These are phyloP conservation scores for Yamadazyma paraphyllophila DNA, from an alignment of 805 yeast species.

Conservation along the genomic window DNA sequence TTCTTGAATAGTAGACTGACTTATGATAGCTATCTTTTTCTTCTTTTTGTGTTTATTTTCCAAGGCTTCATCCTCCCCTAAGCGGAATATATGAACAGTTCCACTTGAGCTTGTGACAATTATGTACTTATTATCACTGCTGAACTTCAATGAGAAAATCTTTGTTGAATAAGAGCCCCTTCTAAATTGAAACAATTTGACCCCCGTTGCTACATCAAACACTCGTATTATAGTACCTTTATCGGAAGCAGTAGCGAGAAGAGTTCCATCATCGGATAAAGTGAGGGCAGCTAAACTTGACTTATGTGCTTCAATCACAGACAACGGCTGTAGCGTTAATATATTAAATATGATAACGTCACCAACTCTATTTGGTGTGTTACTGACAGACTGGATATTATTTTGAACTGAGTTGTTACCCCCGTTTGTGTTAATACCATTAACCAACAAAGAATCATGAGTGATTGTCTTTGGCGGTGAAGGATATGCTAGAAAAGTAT, in stretches of 20 bases:
- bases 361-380: constrained; percentile 52
- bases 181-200: constrained; percentile 67
- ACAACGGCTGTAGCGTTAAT: constrained; percentile 66
- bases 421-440: constrained; percentile 41
- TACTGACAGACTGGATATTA: constrained; percentile 40
- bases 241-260: constrained; percentile 84
- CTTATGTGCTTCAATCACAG: constrained; percentile 84
- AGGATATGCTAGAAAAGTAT: constrained; percentile 66
- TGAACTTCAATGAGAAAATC: constrained; percentile 75
- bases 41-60: constrained; percentile 36
- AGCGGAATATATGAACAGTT: constrained; percentile 87
- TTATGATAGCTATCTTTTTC: constrained; percentile 10
- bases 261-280: constrained; percentile 70
- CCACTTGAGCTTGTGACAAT: constrained; percentile 88
- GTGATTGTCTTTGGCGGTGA: constrained; percentile 63
- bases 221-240: constrained; percentile 90
- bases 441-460: constrained; percentile 41
- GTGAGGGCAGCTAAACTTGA: constrained; percentile 66
- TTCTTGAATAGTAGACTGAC: constrained; percentile 27
- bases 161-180: constrained; percentile 84
- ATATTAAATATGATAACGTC: constrained; percentile 81
- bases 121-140: constrained; percentile 63
- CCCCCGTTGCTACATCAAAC: constrained; percentile 65
- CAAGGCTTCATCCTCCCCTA: constrained; percentile 52
- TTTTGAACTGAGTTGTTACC: constrained; percentile 39